Evolutionary conservation across 2,329 filamentous ascomycete genomes (phyloP).

Genomic region (Drechmeria coniospora): DNA sequence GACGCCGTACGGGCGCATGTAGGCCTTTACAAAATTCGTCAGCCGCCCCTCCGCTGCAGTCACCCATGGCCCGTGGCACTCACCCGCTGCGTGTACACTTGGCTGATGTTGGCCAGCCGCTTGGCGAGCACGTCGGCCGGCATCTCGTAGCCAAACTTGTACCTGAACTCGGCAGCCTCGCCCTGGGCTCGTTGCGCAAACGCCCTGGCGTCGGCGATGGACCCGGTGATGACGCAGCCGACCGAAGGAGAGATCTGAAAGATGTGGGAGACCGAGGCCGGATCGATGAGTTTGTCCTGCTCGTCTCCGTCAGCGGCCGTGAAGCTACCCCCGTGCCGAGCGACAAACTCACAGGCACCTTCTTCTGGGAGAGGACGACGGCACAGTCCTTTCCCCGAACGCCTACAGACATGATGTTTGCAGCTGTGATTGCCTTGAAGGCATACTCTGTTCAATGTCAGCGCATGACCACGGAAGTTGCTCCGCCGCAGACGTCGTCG

Average conservation of each 20-base stretch:
- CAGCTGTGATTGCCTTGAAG: slow-evolving; percentile 98
- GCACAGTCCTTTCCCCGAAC: slow-evolving; percentile 94
- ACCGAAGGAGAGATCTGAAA: slow-evolving; percentile 94
- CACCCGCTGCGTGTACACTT: slow-evolving; percentile 96
- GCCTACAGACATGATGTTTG: slow-evolving; percentile 96
- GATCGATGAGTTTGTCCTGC: slow-evolving; percentile 98
- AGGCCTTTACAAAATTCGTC: slow-evolving; percentile 45
- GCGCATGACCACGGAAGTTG: neutral
- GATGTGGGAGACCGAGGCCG: slow-evolving; percentile 90
- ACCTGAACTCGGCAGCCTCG: slow-evolving; percentile 93
- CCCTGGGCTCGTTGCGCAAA: slow-evolving; percentile 85
- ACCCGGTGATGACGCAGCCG: slow-evolving; percentile 96
- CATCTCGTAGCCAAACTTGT: slow-evolving; percentile 99
- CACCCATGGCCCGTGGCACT: slow-evolving; percentile 8
- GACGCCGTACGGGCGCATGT: slow-evolving; percentile 95
- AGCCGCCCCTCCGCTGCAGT: neutral
- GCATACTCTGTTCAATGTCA: slow-evolving; percentile 66
- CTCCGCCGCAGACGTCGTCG: neutral
- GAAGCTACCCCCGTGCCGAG: neutral
- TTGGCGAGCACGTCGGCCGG: slow-evolving; percentile 93
- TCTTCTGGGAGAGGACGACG: slow-evolving; percentile 96
- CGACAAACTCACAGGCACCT: slow-evolving; percentile 68
- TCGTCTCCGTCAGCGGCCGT: slow-evolving; percentile 3
- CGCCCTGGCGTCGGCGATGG: slow-evolving; percentile 90
- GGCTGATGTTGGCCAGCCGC: slow-evolving; percentile 95